Conservation (phyloP, 768 basidiomycete genomes). For the Psilocybe tampanensis region DNA sequence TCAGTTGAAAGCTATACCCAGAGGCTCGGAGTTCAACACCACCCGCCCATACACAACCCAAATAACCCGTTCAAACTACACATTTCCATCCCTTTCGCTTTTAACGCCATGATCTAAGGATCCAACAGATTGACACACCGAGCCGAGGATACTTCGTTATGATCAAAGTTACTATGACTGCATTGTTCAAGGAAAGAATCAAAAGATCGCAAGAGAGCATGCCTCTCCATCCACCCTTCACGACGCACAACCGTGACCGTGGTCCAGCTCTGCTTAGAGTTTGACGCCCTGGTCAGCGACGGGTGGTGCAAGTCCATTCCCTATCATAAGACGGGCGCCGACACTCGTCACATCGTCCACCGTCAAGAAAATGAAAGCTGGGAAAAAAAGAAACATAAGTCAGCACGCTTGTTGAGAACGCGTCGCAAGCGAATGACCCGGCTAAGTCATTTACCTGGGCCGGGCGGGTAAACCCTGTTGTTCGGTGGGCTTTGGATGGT, state of each 20-base stretch:
- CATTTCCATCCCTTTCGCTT: neutral
- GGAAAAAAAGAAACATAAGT: neutral
- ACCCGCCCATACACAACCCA: neutral
- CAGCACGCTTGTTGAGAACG: neutral
- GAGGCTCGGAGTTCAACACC: neutral
- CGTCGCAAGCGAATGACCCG: neutral
- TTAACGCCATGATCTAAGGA: neutral
- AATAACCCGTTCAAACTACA: neutral
- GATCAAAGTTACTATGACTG: neutral
- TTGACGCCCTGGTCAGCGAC: conserved; percentile 34
- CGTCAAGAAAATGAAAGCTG: conserved; percentile 32
- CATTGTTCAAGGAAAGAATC: neutral
- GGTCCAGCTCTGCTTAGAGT: neutral
- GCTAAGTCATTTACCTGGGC: conserved; percentile 34
- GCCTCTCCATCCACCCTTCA: neutral
- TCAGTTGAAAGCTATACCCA: conserved; percentile 2
- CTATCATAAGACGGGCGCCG: conserved; percentile 41
- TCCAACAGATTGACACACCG: neutral
- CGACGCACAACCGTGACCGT: neutral
- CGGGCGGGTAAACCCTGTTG: conserved; percentile 40
- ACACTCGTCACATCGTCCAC: conserved; percentile 37
- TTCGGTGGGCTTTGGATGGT: conserved; percentile 37
- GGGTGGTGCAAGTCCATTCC: conserved; percentile 40
- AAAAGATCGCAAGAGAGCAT: neutral
- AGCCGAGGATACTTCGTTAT: neutral